These are phyloP conservation scores for Lycium ferocissimum DNA, from an alignment of 257 asterid genomes.

Conservation along the genomic window DNA sequence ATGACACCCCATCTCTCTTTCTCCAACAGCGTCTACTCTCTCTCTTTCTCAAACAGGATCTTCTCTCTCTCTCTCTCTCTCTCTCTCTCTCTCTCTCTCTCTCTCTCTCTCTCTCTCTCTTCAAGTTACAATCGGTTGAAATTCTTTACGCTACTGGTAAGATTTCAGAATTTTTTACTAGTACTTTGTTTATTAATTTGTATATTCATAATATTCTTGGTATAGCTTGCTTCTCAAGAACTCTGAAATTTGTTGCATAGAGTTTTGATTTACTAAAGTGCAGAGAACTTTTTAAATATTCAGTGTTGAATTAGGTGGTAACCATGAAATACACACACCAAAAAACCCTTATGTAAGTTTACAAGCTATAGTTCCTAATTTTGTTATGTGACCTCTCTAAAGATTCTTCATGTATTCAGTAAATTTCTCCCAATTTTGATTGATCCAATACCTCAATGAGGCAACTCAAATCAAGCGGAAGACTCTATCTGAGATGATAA, in stretches of 20 bases:
- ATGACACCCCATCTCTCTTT: too few species aligned
- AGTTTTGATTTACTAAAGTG: not conserved
- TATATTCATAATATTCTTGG: not conserved
- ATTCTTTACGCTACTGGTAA: not conserved
- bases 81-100: not conserved
- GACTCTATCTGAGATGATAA: not conserved
- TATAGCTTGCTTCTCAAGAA: not conserved
- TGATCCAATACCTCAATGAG: too few species aligned
- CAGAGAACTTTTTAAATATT: too few species aligned
- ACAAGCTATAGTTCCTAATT: too few species aligned
- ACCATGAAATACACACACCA: too few species aligned
- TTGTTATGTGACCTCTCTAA: too few species aligned
- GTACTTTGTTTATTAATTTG: not conserved
- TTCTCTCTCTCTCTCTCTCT: not conserved
- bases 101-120: not conserved
- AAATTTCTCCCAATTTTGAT: too few species aligned
- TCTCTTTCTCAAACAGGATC: too few species aligned
- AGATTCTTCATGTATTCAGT: too few species aligned
- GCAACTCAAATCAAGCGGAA: not conserved
- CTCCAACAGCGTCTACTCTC: too few species aligned
- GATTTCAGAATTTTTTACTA: not conserved
- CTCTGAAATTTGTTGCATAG: not conserved
- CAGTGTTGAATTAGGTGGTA: too few species aligned
- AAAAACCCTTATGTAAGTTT: too few species aligned
- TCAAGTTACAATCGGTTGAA: not conserved